These are phyloP conservation scores for Funneliformis mosseae DNA, from an alignment of 192 early-diverging fungal genomes.

Conservation along the genomic window DNA sequence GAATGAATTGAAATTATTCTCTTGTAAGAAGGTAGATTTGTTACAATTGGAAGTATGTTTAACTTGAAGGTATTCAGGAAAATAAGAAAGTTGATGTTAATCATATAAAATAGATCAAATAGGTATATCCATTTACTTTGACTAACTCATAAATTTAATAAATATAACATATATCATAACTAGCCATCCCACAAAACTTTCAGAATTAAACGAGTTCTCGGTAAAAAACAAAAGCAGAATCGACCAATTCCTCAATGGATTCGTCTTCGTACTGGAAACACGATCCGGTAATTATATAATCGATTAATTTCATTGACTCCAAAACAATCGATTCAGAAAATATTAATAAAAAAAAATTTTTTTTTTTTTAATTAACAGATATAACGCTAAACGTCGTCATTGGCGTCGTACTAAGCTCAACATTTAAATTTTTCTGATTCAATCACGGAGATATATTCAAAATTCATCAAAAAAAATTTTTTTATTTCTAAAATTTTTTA, in stretches of 20 bases:
- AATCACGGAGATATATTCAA: too few species aligned
- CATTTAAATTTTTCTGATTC: slow-evolving; percentile 62
- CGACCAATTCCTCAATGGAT: slow-evolving; percentile 98
- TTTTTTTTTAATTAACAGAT: slow-evolving; percentile 54
- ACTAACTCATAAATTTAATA: too few species aligned
- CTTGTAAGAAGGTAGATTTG: too few species aligned
- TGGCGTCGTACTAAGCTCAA: slow-evolving; percentile 99
- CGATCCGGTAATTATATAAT: slow-evolving; percentile 65
- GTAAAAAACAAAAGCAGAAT: slow-evolving; percentile 99
- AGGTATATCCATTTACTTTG: too few species aligned
- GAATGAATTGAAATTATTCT: too few species aligned
- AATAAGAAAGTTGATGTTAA: too few species aligned
- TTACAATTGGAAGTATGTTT: too few species aligned
- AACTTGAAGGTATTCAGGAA: too few species aligned
- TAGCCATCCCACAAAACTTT: slow-evolving; percentile 98
- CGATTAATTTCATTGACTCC: neutral
- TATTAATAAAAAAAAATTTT: slow-evolving; percentile 11
- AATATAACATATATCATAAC: too few species aligned
- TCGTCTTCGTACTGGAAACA: slow-evolving; percentile 93
- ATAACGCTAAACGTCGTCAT: slow-evolving; percentile 99
- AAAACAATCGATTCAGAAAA: neutral
- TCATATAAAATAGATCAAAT: too few species aligned
- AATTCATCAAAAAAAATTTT: neutral
- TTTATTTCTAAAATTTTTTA: neutral
- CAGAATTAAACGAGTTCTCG: slow-evolving; percentile 95